These are phyloP conservation scores for Prunus dulcis DNA, from an alignment of 306 rosid genomes.

Conservation along the genomic window DNA sequence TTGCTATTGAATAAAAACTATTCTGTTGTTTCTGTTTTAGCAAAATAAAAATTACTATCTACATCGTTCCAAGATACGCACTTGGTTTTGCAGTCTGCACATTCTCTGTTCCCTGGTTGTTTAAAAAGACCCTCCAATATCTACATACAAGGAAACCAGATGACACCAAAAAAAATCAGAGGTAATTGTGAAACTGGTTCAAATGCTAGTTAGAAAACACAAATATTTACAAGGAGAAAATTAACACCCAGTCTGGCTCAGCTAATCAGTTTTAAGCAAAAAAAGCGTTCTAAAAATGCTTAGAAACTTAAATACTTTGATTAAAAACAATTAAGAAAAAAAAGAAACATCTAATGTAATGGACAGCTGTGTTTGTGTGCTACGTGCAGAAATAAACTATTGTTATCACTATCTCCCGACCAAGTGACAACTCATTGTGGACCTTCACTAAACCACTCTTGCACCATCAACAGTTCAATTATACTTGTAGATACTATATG, in stretches of 20 bases:
- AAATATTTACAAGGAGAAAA: not conserved
- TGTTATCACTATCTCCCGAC: not conserved
- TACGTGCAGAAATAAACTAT: not conserved
- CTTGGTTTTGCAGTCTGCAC: slow-evolving; percentile 96
- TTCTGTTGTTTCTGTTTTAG: not conserved
- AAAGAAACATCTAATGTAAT: not conserved
- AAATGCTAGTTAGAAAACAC: not conserved
- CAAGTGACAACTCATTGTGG: slow-evolving; percentile 11
- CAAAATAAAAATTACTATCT: not conserved
- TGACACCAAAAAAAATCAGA: not conserved
- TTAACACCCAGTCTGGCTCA: not conserved
- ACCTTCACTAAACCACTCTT: slow-evolving; percentile 7
- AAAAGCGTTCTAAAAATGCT: not conserved
- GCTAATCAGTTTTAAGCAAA: not conserved
- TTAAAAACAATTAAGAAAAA: not conserved
- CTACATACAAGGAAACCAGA: slow-evolving; percentile 35
- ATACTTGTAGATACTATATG: not conserved
- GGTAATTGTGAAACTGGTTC: not conserved
- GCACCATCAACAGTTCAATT: not conserved
- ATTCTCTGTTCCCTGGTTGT: slow-evolving; percentile 79
- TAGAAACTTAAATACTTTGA: too few species aligned
- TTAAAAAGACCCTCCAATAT: slow-evolving; percentile 89
- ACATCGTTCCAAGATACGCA: slow-evolving; percentile 36
- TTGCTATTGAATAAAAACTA: not conserved
- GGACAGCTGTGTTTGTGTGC: slow-evolving; percentile 1